These are phyloP conservation scores for Wallacemonas sp. DNA, from an alignment of 208 protist species.

Conservation along the genomic window DNA sequence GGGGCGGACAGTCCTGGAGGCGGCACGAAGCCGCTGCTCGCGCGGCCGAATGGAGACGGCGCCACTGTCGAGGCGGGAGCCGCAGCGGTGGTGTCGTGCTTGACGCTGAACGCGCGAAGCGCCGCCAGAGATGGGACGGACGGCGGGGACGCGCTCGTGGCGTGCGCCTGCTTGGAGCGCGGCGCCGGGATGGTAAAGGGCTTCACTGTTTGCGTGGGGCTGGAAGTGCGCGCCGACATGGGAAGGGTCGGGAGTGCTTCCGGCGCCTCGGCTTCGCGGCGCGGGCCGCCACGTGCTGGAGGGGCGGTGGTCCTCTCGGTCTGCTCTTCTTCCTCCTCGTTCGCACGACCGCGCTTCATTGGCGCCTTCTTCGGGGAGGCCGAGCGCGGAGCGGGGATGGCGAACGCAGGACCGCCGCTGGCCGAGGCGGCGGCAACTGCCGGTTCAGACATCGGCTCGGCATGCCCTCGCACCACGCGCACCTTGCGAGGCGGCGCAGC, in stretches of 20 bases:
- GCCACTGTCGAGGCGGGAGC: too few relatives aligned
- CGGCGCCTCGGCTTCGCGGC: not conserved
- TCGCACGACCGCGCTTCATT: not conserved
- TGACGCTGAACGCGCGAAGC: not conserved
- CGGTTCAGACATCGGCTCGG: too few relatives aligned
- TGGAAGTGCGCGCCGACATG: too few relatives aligned
- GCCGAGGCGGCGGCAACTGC: too few relatives aligned
- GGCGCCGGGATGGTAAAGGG: not conserved
- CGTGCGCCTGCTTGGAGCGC: not conserved
- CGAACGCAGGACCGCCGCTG: too few relatives aligned
- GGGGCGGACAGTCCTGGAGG: too few relatives aligned
- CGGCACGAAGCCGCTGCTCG: too few relatives aligned
- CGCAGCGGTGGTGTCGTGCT: not conserved
- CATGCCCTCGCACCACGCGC: not conserved
- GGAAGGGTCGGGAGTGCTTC: not conserved
- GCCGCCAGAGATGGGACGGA: constrained; percentile 1
- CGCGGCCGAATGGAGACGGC: too few relatives aligned
- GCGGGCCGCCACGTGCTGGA: not conserved
- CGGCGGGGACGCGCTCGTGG: not conserved
- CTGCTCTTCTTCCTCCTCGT: not conserved
- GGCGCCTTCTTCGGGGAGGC: not conserved
- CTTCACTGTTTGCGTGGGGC: not conserved
- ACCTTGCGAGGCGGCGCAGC: not conserved
- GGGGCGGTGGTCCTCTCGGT: not conserved
- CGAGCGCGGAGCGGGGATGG: constrained; percentile 9